phyloP scores from a whole-genome alignment of 345 rosid species.

The Anacardium occidentale region DNA sequence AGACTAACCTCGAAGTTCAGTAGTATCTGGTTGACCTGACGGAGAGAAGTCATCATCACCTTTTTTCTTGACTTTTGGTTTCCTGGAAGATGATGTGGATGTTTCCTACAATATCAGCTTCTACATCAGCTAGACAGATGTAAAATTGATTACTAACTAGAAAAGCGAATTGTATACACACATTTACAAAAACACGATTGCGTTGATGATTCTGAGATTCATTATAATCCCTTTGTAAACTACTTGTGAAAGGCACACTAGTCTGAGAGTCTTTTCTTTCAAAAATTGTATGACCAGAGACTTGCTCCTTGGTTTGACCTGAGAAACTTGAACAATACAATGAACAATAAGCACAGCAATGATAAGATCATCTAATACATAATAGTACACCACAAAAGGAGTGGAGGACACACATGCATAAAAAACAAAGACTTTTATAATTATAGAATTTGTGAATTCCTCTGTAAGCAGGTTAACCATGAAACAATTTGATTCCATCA shows the following conservation, averaged over 20 bases:
- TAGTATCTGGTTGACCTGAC: constrained; percentile 51
- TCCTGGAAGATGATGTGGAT: constrained; percentile 50
- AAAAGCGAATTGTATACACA: constrained; percentile 37
- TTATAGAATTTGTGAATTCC: not conserved
- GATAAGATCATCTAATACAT: constrained; percentile 24
- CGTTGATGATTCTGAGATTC: constrained; percentile 41
- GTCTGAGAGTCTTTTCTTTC: constrained; percentile 40
- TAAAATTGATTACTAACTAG: constrained; percentile 17
- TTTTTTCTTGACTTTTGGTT: constrained; percentile 75
- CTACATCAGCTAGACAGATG: constrained; percentile 21
- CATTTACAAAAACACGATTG: constrained; percentile 41
- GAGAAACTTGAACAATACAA: constrained; percentile 67
- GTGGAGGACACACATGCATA: not conserved
- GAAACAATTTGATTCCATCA: not conserved
- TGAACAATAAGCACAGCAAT: constrained; percentile 50
- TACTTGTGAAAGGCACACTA: constrained; percentile 40
- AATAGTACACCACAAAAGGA: not conserved
- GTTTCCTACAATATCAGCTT: constrained; percentile 57
- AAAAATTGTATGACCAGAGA: constrained; percentile 38
- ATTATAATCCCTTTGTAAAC: constrained; percentile 41
- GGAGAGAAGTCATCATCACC: constrained; percentile 37
- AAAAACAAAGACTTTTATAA: not conserved
- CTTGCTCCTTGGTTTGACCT: constrained; percentile 60
- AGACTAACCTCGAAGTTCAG: constrained; percentile 71
- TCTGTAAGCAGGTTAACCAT: not conserved